Percentiles rank a stretch among this genome's conserved stretches.
Evolutionary conservation across 1,139 yeast genomes (phyloP).

Genomic region (Ogataea hybrid): DNA sequence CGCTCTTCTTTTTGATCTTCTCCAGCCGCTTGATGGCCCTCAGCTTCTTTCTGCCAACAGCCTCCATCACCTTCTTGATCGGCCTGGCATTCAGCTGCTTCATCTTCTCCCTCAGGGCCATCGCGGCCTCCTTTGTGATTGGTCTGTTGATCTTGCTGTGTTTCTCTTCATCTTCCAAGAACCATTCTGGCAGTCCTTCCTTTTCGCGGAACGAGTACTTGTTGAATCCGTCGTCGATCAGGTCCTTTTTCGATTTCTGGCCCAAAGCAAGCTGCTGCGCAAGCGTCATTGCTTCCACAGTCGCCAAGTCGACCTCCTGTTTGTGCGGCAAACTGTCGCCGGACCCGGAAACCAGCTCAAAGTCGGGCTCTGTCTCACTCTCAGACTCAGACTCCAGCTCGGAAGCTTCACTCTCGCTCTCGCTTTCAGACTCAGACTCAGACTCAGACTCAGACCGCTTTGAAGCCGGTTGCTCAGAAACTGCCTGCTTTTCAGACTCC

Average conservation of each 20-base stretch:
- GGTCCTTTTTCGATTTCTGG: conserved; percentile 76
- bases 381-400: conserved; percentile 29
- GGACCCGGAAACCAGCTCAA: conserved; percentile 30
- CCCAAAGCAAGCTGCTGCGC: conserved; percentile 96
- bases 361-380: conserved; percentile 48
- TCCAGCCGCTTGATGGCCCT: conserved; percentile 88
- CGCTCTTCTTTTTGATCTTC: conserved; percentile 91
- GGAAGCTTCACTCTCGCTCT: not conserved
- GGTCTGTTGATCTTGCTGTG: conserved; percentile 89
- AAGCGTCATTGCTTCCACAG: conserved; percentile 96
- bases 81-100: conserved; percentile 95
- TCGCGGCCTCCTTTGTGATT: conserved; percentile 93
- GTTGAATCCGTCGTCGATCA: conserved; percentile 88
- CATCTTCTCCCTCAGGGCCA: conserved; percentile 86
- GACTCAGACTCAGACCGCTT: conserved; percentile 8
- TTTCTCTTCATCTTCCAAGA: conserved; percentile 82
- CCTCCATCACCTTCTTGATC: conserved; percentile 95
- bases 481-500: not conserved
- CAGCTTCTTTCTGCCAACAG: conserved; percentile 95
- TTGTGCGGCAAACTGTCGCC: conserved; percentile 48
- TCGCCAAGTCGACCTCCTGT: conserved; percentile 75
- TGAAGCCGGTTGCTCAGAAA: conserved; percentile 11
- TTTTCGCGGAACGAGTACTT: conserved; percentile 87
- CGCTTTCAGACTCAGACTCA: not conserved
- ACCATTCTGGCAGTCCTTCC: conserved; percentile 95